phyloP scores from a whole-genome alignment of 2,329 filamentous ascomycete species.

The Ophiostoma sp. region DNA sequence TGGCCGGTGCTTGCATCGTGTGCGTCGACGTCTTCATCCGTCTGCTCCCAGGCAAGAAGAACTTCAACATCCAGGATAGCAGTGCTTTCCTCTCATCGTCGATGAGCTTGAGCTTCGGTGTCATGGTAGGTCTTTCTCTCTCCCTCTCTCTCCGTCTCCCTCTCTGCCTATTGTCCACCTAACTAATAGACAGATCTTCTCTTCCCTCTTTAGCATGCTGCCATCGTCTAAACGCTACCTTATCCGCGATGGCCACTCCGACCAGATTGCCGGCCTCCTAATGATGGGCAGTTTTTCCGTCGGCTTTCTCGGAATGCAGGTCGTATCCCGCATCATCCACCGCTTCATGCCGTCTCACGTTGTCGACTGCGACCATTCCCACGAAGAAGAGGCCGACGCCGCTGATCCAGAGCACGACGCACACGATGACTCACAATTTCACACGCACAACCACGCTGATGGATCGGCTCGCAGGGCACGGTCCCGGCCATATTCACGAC shows the following conservation, averaged over 20 bases:
- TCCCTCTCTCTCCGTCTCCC: background rate
- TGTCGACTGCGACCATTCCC: slow-evolving; percentile 72
- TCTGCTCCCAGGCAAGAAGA: slow-evolving; percentile 63
- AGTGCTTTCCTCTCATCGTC: slow-evolving; percentile 82
- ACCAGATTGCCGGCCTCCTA: slow-evolving; percentile 61
- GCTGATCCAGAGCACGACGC: background rate
- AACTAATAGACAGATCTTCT: slow-evolving; percentile 63
- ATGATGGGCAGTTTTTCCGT: slow-evolving; percentile 64
- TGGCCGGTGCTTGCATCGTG: slow-evolving; percentile 75
- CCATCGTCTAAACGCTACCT: slow-evolving; percentile 80
- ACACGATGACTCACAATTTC: background rate
- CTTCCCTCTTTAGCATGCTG: slow-evolving; percentile 86
- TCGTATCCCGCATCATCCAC: slow-evolving; percentile 66
- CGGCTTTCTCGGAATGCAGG: slow-evolving; percentile 71
- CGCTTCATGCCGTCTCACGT: slow-evolving; percentile 70
- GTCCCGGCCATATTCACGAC: background rate
- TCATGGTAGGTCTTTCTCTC: slow-evolving; percentile 68
- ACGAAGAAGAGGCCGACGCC: slow-evolving; percentile 41
- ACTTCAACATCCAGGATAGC: slow-evolving; percentile 85
- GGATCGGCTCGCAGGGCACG: no score
- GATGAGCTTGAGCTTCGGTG: slow-evolving; percentile 86
- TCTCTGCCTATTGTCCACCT: background rate
- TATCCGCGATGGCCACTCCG: slow-evolving; percentile 58
- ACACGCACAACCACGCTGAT: background rate
- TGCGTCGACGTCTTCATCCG: slow-evolving; percentile 76